Conservation (phyloP, 768 basidiomycete genomes). For the Cystofilobasidium macerans region DNA sequence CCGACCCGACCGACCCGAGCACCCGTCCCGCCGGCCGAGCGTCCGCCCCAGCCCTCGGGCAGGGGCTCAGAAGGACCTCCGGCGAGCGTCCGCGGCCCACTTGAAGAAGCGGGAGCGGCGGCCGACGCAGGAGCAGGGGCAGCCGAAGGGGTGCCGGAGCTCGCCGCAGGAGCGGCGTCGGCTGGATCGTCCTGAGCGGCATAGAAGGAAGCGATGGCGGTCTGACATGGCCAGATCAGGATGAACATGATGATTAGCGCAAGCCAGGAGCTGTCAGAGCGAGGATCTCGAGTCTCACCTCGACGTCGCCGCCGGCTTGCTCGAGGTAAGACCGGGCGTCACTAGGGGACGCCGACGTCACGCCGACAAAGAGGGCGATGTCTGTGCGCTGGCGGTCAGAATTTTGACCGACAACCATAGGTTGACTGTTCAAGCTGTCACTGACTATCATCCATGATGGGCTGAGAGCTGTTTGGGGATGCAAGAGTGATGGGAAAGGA, state of each 20-base stretch:
- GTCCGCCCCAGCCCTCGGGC: conserved; percentile 37
- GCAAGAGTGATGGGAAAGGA: no score
- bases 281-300: conserved; percentile 4
- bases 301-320: conserved; percentile 18
- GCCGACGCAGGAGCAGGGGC: neutral
- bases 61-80: conserved; percentile 44
- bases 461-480: no score
- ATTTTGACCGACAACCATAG: no score
- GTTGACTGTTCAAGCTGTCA: no score
- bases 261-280: no score
- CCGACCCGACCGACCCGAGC: conserved; percentile 27
- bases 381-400: no score
- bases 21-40: conserved; percentile 20
- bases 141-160: neutral
- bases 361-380: conserved; percentile 19
- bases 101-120: conserved; percentile 12
- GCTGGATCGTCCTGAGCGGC: conserved; percentile 10
- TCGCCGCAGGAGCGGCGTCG: neutral
- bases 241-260: neutral
- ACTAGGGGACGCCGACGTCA: conserved; percentile 16
- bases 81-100: conserved; percentile 45
- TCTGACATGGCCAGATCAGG: neutral
- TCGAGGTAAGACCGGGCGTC: conserved; percentile 16
- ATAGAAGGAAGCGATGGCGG: conserved; percentile 21
- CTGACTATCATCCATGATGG: no score